Base-by-base conservation (phyloP, 306 rosid genomes). In the Cucurbita pepo region DNA sequence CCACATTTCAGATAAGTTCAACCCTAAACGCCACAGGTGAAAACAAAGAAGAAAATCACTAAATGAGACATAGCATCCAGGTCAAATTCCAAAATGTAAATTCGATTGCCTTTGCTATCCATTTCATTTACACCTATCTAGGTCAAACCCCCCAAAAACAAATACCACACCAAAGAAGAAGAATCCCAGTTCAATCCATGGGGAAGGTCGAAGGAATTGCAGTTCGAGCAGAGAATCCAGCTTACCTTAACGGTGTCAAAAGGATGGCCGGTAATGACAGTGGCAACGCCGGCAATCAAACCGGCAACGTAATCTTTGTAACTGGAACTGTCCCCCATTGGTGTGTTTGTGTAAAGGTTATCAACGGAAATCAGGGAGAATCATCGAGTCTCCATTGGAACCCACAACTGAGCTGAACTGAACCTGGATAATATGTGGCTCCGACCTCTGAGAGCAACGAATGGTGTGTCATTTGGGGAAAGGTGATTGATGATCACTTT, bases 281-380 rank as follows among this genome's bases (percentile, higher is more conserved):
- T 86, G 74, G 90, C 77, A 19, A 86, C 86, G 51, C 90, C 90
- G 74, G 90, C 88, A 36, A 93, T 51, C 62, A 87, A 73, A 25
- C 93, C 93, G 10, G 90, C 93, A 60, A 85, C 84, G 62, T 87
- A 93, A 13, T 88, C 88, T 82, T 88, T 80, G 83, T 80, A 85
- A 74, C 80, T 56, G 19, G 88, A 81, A 79, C 56, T 78, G 40
- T 84, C 88, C 54, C 40, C 81, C 98, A 90, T 90, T 69, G 61
- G 40, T 44, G 5, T 63, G 8, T 16, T 3, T 12, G 72, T 13
- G 52, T 11, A 30, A 66, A 45, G 72, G 45, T 1, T 63, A 12
- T 66, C 12, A 66, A 66, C 45, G 55, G 40, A 22, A 66, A 66
- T 6, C 38, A 22, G 40, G 55, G 72, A 66, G 72, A 45, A 44